phyloP scores from a whole-genome alignment of 768 basidiomycete species.

The Boletus fagicola region DNA sequence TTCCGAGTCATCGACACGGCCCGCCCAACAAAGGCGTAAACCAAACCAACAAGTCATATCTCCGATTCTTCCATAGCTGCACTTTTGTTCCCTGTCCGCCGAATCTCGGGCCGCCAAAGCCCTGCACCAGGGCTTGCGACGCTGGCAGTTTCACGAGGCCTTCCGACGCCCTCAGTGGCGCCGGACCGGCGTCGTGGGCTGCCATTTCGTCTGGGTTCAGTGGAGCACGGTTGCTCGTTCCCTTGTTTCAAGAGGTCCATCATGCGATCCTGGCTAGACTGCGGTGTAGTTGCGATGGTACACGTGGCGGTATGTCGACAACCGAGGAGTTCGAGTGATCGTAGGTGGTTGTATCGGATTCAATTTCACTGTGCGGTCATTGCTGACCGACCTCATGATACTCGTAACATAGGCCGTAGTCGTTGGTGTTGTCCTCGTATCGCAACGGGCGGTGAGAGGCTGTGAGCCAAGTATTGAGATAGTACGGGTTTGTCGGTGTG shows the following conservation, averaged over 20 bases:
- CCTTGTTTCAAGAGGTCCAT: background rate
- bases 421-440: background rate
- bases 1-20: background rate
- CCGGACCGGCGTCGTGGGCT: background rate
- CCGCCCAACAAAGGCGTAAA: background rate
- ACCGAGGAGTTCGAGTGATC: background rate
- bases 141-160: background rate
- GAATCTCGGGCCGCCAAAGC: background rate
- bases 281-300: slow-evolving; percentile 4
- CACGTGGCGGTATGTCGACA: slow-evolving; percentile 4
- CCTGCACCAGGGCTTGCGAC: background rate
- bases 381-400: background rate
- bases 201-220: background rate
- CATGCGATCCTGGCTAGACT: slow-evolving; percentile 18
- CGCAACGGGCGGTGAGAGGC: background rate
- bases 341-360: background rate
- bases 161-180: background rate
- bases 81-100: background rate
- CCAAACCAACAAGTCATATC: too few species aligned
- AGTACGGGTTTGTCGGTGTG: background rate
- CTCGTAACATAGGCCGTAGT: background rate
- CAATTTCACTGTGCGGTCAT: background rate
- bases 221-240: background rate
- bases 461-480: background rate
- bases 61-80: background rate